These are phyloP conservation scores for Heliamphora pulchella DNA, from an alignment of 179 eudicot genomes.

Conservation along the genomic window DNA sequence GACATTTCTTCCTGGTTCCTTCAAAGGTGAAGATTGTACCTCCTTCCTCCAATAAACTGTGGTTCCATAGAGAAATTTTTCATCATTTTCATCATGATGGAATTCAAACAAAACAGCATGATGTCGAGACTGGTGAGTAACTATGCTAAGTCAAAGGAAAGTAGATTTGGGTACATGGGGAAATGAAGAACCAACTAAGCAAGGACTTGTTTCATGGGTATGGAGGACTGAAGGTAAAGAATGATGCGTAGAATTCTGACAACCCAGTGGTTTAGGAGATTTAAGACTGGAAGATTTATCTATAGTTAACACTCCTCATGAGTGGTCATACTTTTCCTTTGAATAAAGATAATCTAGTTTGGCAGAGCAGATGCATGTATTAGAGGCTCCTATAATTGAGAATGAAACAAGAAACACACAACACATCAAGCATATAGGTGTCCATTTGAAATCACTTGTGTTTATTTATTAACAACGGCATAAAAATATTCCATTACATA, in stretches of 20 bases:
- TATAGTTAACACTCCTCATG: neutral
- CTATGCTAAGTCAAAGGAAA: neutral
- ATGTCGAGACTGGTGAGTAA: neutral
- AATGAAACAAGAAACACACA: neutral
- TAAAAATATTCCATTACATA: neutral
- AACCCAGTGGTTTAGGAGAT: neutral
- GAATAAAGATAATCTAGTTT: neutral
- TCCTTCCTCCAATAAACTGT: constrained; percentile 80
- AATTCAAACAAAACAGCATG: neutral
- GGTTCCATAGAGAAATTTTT: neutral
- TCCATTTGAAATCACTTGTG: neutral
- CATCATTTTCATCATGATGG: neutral
- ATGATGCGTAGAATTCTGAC: neutral
- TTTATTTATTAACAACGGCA: neutral
- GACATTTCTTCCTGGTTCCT: constrained; percentile 44
- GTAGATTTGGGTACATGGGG: neutral
- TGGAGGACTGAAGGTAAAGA: neutral
- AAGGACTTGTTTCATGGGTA: neutral
- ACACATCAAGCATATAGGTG: neutral
- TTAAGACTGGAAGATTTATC: neutral
- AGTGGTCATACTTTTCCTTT: neutral
- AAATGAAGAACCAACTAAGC: neutral
- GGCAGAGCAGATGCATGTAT: neutral
- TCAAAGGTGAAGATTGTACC: constrained; percentile 64
- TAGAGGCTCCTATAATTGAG: neutral